Conservation (phyloP, 495 filamentous ascomycete genomes). For the Penicillium steckii region DNA sequence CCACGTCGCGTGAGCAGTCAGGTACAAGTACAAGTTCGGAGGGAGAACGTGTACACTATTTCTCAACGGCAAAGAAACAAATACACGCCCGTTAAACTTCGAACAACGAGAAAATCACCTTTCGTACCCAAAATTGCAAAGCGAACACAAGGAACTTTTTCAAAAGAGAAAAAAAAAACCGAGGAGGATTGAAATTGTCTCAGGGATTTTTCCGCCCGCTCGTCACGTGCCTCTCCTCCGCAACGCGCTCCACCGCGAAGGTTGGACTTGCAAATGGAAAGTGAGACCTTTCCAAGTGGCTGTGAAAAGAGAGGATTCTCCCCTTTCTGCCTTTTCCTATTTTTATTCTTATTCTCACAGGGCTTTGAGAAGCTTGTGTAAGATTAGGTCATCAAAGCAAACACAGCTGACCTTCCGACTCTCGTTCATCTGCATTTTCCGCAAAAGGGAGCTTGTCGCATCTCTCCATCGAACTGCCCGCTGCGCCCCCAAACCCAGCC, state of each 20-base stretch:
- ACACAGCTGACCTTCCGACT: background rate
- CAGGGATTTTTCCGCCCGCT: constrained; percentile 18
- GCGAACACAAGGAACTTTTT: background rate
- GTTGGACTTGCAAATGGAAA: no score
- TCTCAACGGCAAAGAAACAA: no score
- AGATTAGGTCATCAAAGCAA: no score
- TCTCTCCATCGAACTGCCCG: background rate
- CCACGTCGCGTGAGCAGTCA: constrained; percentile 14
- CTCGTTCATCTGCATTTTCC: background rate
- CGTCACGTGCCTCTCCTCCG: constrained; percentile 24
- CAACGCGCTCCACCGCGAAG: constrained; percentile 15
- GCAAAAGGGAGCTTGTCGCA: constrained; percentile 3
- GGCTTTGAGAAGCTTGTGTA: no score
- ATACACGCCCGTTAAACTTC: no score
- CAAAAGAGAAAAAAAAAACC: constrained; percentile 15
- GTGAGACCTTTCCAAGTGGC: no score
- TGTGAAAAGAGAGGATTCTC: no score
- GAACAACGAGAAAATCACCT: no score
- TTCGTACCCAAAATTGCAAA: no score
- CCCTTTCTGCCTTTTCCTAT: background rate
- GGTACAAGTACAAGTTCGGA: constrained; percentile 1
- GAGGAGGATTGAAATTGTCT: constrained; percentile 9
- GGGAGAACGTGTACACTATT: no score
- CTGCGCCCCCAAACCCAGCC: background rate
- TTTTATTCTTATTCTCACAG: background rate